A percentile compares a stretch with the other conserved stretches of the same genome.
Conservation (phyloP, 2,329 filamentous ascomycete species). For the Lachnellula arida region DNA sequence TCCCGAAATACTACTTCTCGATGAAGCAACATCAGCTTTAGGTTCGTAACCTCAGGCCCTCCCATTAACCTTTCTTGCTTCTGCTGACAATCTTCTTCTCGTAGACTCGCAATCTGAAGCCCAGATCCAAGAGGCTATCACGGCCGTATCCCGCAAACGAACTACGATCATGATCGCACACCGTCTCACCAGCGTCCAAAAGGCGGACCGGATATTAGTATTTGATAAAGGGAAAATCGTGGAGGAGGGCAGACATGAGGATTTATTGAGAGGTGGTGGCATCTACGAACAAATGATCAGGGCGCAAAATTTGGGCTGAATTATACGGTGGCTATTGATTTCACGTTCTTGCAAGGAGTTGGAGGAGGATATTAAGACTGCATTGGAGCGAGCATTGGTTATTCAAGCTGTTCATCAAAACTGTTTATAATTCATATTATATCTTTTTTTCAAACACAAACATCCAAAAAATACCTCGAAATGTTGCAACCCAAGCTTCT, state of each 20-base stretch:
- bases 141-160: constrained; percentile 46
- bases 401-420: background rate
- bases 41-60: constrained; percentile 50
- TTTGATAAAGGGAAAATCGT: constrained; percentile 50
- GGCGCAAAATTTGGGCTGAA: constrained; percentile 17
- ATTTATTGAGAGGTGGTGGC: constrained; percentile 49
- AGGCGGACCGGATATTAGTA: constrained; percentile 53
- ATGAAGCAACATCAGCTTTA: constrained; percentile 76
- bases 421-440: too few species aligned
- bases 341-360: background rate
- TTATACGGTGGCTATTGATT: background rate
- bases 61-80: background rate
- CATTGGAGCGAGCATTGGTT: background rate
- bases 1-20: constrained; percentile 69
- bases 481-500: too few species aligned
- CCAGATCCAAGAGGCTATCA: constrained; percentile 61
- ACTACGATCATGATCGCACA: constrained; percentile 57
- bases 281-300: constrained; percentile 34
- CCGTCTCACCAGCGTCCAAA: constrained; percentile 50
- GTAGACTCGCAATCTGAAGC: constrained; percentile 48
- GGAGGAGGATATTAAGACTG: background rate
- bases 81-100: background rate
- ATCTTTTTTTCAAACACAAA: too few species aligned
- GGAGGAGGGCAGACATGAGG: constrained; percentile 49
- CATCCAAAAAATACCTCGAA: too few species aligned